A percentile compares a stretch with the other conserved stretches of the same genome.
These are phyloP conservation scores for Amyloporia xantha DNA, from an alignment of 768 basidiomycete species.

Conservation along the genomic window DNA sequence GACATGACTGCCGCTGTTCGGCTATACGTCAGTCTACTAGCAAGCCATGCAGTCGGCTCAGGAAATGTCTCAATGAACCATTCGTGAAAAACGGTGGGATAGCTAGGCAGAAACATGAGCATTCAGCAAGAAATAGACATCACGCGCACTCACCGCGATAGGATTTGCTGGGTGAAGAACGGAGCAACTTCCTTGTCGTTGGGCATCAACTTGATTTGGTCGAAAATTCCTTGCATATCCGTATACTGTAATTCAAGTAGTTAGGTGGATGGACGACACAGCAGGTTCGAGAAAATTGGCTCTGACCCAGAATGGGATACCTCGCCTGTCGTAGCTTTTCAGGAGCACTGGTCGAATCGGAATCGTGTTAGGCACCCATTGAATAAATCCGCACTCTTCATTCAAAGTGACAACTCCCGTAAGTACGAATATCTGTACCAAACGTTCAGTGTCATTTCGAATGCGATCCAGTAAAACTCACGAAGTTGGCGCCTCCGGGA, in stretches of 20 bases:
- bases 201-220: constrained; percentile 39
- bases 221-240: constrained; percentile 42
- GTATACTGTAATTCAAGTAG: constrained; percentile 26
- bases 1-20: constrained; percentile 96
- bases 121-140: too few relatives aligned
- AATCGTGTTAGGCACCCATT: constrained; percentile 95
- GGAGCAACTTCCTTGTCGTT: constrained; percentile 44
- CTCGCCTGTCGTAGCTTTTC: constrained; percentile 54
- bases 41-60: constrained; percentile 92
- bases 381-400: constrained; percentile 94
- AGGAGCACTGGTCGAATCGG: constrained; percentile 72
- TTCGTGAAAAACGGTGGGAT: constrained; percentile 85
- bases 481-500: constrained; percentile 86
- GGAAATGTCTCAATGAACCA: constrained; percentile 98
- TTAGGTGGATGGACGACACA: not conserved
- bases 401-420: constrained; percentile 98
- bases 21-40: constrained; percentile 78
- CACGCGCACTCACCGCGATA: constrained; percentile 44
- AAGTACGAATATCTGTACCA: constrained; percentile 80
- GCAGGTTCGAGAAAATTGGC: not conserved
- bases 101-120: constrained; percentile 35
- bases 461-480: too few relatives aligned
- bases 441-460: not conserved
- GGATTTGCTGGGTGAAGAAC: constrained; percentile 46
- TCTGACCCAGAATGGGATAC: constrained; percentile 44